phyloP scores from a whole-genome alignment of 371 early-diverging fungal species.

The Umbelopsis sp. region DNA sequence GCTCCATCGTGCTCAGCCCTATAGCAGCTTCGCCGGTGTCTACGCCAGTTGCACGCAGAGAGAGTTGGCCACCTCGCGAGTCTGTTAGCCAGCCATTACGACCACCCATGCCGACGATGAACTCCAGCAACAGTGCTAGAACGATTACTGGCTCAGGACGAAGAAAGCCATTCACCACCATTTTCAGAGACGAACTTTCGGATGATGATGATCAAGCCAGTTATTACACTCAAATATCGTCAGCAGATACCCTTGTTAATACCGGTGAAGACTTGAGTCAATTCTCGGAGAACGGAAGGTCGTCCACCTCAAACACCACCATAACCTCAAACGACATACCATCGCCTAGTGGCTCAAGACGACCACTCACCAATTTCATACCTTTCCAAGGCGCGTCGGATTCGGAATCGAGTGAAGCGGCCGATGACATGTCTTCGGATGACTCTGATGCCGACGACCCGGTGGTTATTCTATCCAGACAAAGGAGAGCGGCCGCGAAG shows the following conservation, averaged over 20 bases:
- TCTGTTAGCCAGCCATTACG: too few relatives aligned
- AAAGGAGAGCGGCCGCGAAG: not conserved
- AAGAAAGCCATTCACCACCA: slow-evolving; percentile 7
- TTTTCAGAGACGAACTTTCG: slow-evolving; percentile 4
- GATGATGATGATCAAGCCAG: slow-evolving; percentile 4
- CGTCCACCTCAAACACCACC: not conserved
- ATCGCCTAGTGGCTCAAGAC: not conserved
- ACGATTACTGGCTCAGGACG: not conserved
- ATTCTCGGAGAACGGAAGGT: not conserved
- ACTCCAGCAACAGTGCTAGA: not conserved
- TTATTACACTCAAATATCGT: not conserved
- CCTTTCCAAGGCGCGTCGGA: slow-evolving; percentile 1
- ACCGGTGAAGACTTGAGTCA: not conserved
- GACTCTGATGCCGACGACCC: slow-evolving; percentile 18
- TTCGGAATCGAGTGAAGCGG: not conserved
- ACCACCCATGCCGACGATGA: not conserved
- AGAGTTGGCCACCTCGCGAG: not conserved
- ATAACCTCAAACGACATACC: too few relatives aligned
- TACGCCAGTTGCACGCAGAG: not conserved
- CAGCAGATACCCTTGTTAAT: not conserved
- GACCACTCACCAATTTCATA: not conserved
- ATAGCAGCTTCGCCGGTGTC: not conserved
- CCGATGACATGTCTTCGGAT: slow-evolving; percentile 3
- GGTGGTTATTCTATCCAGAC: slow-evolving; percentile 7
- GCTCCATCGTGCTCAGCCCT: not conserved